A percentile compares a stretch with the other conserved stretches of the same genome.
Conservation (phyloP, 768 basidiomycete genomes). For the Jaapia argillacea region DNA sequence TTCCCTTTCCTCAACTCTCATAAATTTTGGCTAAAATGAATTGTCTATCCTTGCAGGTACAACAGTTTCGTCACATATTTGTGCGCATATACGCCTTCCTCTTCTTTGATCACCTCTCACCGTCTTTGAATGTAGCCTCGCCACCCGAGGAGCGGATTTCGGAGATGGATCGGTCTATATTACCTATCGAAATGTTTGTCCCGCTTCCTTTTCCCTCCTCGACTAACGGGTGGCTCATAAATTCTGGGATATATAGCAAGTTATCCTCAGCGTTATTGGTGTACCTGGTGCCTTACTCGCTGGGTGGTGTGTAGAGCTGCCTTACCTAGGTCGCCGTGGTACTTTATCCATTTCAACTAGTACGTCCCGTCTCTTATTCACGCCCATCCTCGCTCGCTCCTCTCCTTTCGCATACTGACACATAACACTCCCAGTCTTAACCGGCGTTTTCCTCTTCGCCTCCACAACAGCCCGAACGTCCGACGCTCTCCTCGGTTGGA, state of each 20-base stretch:
- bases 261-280: slow-evolving; percentile 57
- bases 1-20: too few relatives aligned
- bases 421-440: slow-evolving; percentile 58
- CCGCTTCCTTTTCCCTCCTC: neutral
- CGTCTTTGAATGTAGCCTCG: slow-evolving; percentile 12
- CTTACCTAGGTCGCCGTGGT: slow-evolving; percentile 53
- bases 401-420: too few relatives aligned
- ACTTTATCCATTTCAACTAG: slow-evolving; percentile 54
- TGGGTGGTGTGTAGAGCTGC: slow-evolving; percentile 61
- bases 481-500: slow-evolving; percentile 65
- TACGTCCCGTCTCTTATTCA: slow-evolving; percentile 37
- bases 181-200: slow-evolving; percentile 24
- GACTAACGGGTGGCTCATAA: neutral
- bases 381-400: slow-evolving; percentile 31
- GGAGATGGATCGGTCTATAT: slow-evolving; percentile 24
- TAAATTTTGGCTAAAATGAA: too few relatives aligned
- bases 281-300: slow-evolving; percentile 66
- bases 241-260: slow-evolving; percentile 35
- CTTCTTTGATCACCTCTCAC: too few relatives aligned
- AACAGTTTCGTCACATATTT: slow-evolving; percentile 27
- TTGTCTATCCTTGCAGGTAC: too few relatives aligned
- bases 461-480: slow-evolving; percentile 68
- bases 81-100: slow-evolving; percentile 9
- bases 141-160: slow-evolving; percentile 23
- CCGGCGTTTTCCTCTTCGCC: slow-evolving; percentile 65